Evolutionary conservation across 116 monocot species (phyloP), one percentile per base, ranked within the genome.

Genomic region (Papilionanthe hybrid): DNA sequence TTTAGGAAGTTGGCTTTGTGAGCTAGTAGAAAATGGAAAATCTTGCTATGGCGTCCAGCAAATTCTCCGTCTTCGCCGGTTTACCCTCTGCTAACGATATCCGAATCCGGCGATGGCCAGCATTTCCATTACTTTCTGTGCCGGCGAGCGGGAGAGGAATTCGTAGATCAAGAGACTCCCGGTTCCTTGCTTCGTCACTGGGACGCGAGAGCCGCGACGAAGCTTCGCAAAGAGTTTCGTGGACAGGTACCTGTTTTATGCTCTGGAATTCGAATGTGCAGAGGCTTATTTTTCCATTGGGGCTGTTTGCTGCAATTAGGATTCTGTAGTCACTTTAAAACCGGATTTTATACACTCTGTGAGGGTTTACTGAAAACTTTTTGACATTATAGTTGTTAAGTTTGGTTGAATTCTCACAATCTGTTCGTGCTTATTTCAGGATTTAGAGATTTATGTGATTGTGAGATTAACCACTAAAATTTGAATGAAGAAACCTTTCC

Each of bases 11-110:
- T n/a, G 3, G 73, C 18, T 45, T 73, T 25, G 49, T 55, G n/a
- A 60, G 63, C 63, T 63, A 9, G 63, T 9, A 63, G 23, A 29
- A 50, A 55, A 83, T 83, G 83, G 83, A 83, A 37, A 67, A 50
- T 53, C 63, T 78, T 23, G 63, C 74, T 42, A 48, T 83, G 27
- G 2, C 69, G 18, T 53, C 79, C 58, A 65, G 56, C 49, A 79
- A 75, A 75, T 42, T 75, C 42, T 44, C 79, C 37, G 19, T 83
- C 42, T 23, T 68, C 76, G 6, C 47, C 22, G 48, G 48, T 18
- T n/a, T 42, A 9, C 75, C 75, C 7, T 41, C 18, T 18, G 53
- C 75, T n/a, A 75, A 30, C 60, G 75, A 75, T 27, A 42, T 76
- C 29, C n/a, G 50, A 5, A 68, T 44, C 79, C 75, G 83, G 32